These are phyloP conservation scores for Triticum turgidum DNA, from an alignment of 176 grass and related monocot species.

Conservation along the genomic window DNA sequence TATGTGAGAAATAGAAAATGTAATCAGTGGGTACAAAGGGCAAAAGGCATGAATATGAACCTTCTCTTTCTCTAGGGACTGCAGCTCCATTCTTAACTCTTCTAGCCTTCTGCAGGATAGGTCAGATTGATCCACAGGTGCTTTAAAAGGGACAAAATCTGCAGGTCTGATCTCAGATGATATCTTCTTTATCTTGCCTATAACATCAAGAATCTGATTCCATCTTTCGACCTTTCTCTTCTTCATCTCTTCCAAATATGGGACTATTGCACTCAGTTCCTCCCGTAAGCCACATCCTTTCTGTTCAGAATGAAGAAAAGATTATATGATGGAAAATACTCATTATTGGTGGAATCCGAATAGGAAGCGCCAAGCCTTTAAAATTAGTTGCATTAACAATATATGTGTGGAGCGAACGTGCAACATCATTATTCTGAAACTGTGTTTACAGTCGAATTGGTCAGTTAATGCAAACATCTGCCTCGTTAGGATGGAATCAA, in stretches of 20 bases:
- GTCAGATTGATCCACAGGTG: constrained; percentile 61
- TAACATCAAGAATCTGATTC: constrained; percentile 60
- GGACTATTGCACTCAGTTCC: constrained; percentile 45
- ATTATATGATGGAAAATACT: not conserved
- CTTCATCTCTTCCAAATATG: constrained; percentile 68
- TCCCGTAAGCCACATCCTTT: constrained; percentile 52
- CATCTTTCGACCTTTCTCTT: constrained; percentile 65
- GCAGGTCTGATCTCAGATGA: constrained; percentile 51
- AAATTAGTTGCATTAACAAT: not conserved
- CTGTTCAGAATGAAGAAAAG: constrained; percentile 39
- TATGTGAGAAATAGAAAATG: not conserved
- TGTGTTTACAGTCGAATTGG: not conserved
- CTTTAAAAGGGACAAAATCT: constrained; percentile 38
- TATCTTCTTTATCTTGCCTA: constrained; percentile 68
- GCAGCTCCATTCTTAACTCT: constrained; percentile 53
- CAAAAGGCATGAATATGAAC: constrained; percentile 29
- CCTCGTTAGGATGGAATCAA: not conserved
- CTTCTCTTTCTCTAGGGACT: constrained; percentile 78
- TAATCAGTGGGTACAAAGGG: not conserved
- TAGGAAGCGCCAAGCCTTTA: not conserved
- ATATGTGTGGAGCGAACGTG: not conserved
- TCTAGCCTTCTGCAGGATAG: constrained; percentile 71
- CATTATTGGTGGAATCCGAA: not conserved
- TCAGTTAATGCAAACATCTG: not conserved
- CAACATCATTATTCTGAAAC: not conserved